Evolutionary conservation across 352 stramenopile species (phyloP).

Genomic region (Phytophthora sp.): DNA sequence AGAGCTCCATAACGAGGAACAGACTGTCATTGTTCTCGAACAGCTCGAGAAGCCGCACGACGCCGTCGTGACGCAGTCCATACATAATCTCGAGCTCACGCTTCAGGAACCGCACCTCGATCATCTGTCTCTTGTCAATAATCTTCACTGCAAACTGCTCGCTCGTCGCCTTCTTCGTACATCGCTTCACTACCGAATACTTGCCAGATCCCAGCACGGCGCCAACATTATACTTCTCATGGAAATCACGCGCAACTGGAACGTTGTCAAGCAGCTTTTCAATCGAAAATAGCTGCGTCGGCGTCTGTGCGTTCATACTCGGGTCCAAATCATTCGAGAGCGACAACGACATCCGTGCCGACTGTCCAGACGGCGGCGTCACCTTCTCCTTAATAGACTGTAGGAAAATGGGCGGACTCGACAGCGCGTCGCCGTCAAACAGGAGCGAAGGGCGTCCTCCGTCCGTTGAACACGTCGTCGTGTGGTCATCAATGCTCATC

Average conservation of each 20-base stretch:
- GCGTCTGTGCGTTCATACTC: slow-evolving; percentile 49
- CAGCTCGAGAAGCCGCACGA: slow-evolving; percentile 81
- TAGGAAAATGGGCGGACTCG: slow-evolving; percentile 55
- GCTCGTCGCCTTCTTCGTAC: slow-evolving; percentile 40
- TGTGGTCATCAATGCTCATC: slow-evolving; percentile 32
- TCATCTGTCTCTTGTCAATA: slow-evolving; percentile 86
- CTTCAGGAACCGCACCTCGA: slow-evolving; percentile 82
- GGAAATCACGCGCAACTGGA: slow-evolving; percentile 63
- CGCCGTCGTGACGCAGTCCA: slow-evolving; percentile 68
- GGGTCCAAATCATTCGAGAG: slow-evolving; percentile 62
- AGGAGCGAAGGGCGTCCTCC: slow-evolving; percentile 57
- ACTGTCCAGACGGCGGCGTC: slow-evolving; percentile 44
- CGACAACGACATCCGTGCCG: slow-evolving; percentile 58
- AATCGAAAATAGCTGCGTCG: slow-evolving; percentile 71
- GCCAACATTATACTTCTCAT: slow-evolving; percentile 59
- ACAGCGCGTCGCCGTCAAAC: slow-evolving; percentile 65
- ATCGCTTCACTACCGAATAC: slow-evolving; percentile 81
- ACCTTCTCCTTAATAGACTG: slow-evolving; percentile 74
- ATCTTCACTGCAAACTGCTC: slow-evolving; percentile 77
- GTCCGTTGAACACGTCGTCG: neutral
- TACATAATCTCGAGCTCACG: slow-evolving; percentile 90
- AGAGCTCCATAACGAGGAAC: slow-evolving; percentile 87
- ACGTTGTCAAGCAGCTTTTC: slow-evolving; percentile 68
- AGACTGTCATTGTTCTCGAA: slow-evolving; percentile 78
- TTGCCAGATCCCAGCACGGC: slow-evolving; percentile 73